A percentile compares a stretch with the other conserved stretches of the same genome.
Conservation (phyloP, 78 protist genomes). For the Guillardia theta region DNA sequence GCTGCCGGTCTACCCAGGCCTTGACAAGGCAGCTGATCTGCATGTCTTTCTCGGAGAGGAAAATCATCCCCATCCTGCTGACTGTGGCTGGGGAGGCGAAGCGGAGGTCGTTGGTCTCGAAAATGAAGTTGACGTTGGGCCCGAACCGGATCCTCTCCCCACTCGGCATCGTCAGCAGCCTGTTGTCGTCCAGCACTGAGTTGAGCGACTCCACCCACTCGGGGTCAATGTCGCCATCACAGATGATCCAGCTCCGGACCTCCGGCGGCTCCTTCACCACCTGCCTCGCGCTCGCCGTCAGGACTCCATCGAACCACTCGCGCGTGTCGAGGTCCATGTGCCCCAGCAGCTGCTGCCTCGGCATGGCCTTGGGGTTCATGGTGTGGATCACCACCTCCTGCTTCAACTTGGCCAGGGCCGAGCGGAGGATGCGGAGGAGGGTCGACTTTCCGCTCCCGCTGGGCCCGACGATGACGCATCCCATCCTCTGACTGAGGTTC, state of each 20-base stretch:
- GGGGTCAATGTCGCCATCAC: conserved; percentile 85
- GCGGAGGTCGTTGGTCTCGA: conserved; percentile 79
- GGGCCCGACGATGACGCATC: conserved; percentile 87
- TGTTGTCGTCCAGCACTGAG: conserved; percentile 91
- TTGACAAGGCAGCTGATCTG: neutral
- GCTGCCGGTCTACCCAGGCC: conserved; percentile 42
- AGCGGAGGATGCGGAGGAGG: conserved; percentile 62
- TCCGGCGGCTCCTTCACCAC: conserved; percentile 64
- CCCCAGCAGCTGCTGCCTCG: conserved; percentile 79
- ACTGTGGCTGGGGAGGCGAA: conserved; percentile 92
- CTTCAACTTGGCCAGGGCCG: conserved; percentile 52
- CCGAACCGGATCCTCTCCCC: conserved; percentile 90
- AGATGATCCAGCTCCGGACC: conserved; percentile 75
- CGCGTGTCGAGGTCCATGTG: conserved; percentile 83
- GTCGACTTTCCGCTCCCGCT: conserved; percentile 84
- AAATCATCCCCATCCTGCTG: conserved; percentile 74
- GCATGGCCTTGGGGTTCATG: conserved; percentile 90
- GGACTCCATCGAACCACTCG: conserved; percentile 87
- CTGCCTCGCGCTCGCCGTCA: conserved; percentile 63
- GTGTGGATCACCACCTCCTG: conserved; percentile 37
- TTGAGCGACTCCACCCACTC: conserved; percentile 85
- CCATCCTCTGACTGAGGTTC: conserved; percentile 77
- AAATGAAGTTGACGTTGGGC: conserved; percentile 80
- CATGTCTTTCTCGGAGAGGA: conserved; percentile 71
- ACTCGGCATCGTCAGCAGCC: conserved; percentile 83